Conservation (phyloP, 108 stramenopile genomes). For the Phaeodactylum tricornutum region DNA sequence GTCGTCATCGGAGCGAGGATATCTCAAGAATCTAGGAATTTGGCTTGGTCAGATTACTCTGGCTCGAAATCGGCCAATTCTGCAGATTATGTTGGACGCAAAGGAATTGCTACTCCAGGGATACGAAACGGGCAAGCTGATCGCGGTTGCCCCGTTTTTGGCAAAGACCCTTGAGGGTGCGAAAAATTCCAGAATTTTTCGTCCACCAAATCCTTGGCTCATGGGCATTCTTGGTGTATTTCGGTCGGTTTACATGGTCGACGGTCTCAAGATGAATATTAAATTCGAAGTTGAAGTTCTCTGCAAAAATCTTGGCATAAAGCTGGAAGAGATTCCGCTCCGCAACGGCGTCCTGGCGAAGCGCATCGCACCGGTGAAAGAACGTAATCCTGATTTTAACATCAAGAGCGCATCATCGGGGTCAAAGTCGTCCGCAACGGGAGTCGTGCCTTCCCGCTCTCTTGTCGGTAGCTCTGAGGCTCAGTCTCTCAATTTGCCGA, state of each 20-base stretch:
- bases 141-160: slow-evolving; percentile 97
- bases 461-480: slow-evolving; percentile 34
- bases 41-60: slow-evolving; percentile 98
- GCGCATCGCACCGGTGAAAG: slow-evolving; percentile 82
- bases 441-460: slow-evolving; percentile 14
- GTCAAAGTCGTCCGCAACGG: slow-evolving; percentile 7
- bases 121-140: slow-evolving; percentile 96
- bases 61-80: slow-evolving; percentile 91
- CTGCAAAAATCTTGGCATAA: slow-evolving; percentile 93
- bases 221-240: slow-evolving; percentile 95
- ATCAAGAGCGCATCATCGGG: slow-evolving; percentile 42
- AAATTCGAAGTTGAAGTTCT: slow-evolving; percentile 99
- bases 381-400: slow-evolving; percentile 97
- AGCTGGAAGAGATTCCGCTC: slow-evolving; percentile 86
- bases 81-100: slow-evolving; percentile 95
- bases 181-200: slow-evolving; percentile 86
- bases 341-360: slow-evolving; percentile 51
- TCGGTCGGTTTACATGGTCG: slow-evolving; percentile 89
- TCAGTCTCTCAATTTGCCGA: slow-evolving; percentile 13
- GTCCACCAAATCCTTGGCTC: slow-evolving; percentile 99
- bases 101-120: slow-evolving; percentile 95
- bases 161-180: slow-evolving; percentile 97
- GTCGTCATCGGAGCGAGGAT: slow-evolving; percentile 88
- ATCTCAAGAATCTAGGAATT: slow-evolving; percentile 96
- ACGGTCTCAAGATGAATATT: slow-evolving; percentile 99